Evolutionary conservation across 768 basidiomycete genomes (phyloP).

Genomic region (Filobasidium floriforme): DNA sequence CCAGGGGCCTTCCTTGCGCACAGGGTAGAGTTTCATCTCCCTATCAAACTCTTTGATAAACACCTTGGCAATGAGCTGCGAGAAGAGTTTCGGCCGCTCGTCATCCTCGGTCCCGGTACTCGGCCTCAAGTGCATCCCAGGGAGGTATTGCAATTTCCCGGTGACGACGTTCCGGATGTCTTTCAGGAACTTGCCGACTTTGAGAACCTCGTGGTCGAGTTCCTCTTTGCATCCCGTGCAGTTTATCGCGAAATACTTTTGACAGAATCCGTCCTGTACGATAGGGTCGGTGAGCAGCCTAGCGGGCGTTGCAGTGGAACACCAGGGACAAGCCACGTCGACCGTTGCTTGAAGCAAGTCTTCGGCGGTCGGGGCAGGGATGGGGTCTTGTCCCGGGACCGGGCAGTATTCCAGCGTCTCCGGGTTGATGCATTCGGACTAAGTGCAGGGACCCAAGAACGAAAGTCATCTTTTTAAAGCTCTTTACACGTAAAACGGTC

Average conservation of each 20-base stretch:
- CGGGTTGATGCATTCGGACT: conserved; percentile 19
- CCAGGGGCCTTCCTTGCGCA: not conserved
- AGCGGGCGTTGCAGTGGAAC: not conserved
- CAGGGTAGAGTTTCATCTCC: not conserved
- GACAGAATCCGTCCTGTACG: conserved; percentile 10
- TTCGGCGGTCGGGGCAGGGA: conserved; percentile 1
- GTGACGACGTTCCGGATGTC: conserved; percentile 4
- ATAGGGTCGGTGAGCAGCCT: not conserved
- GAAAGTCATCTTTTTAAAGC: too few species aligned
- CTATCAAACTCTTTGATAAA: conserved; percentile 9
- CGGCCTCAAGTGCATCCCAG: conserved; percentile 17
- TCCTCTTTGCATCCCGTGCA: conserved; percentile 5
- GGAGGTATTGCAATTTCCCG: conserved; percentile 9
- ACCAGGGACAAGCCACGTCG: conserved; percentile 9
- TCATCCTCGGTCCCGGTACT: conserved; percentile 8
- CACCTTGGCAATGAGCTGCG: not conserved
- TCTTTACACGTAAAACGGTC: too few species aligned
- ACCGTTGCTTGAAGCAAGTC: not conserved
- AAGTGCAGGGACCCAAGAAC: not conserved
- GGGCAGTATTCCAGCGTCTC: conserved; percentile 15
- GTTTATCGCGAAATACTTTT: conserved; percentile 7
- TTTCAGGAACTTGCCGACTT: conserved; percentile 8
- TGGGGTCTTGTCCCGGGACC: not conserved
- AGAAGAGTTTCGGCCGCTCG: not conserved
- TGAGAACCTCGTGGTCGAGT: conserved; percentile 16